Percentiles rank a stretch among this genome's conserved stretches.
These are phyloP conservation scores for Hypoxylon sp. DNA, from an alignment of 2,329 filamentous ascomycete genomes.

Conservation along the genomic window DNA sequence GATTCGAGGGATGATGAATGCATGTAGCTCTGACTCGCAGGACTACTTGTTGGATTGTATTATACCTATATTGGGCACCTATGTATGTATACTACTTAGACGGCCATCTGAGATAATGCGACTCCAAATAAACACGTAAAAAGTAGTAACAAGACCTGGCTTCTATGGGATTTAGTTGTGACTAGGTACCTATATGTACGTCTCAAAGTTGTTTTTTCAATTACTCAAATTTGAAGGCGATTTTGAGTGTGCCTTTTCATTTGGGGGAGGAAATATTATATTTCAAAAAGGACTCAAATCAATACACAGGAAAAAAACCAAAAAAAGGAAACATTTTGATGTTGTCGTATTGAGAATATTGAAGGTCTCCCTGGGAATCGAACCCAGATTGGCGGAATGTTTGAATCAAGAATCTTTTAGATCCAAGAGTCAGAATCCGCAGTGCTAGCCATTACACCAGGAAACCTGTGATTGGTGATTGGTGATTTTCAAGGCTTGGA, in stretches of 20 bases:
- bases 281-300: too few species aligned
- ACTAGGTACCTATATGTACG: too few species aligned
- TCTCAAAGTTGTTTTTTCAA: too few species aligned
- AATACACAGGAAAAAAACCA: background rate
- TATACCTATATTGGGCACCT: constrained; percentile 13
- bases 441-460: constrained; percentile 46
- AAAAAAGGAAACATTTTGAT: background rate
- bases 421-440: constrained; percentile 38
- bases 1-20: background rate
- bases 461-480: constrained; percentile 38
- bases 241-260: too few species aligned
- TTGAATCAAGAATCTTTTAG: background rate
- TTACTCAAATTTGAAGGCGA: too few species aligned
- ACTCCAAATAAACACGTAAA: constrained; percentile 11
- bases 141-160: background rate
- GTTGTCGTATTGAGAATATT: constrained; percentile 8
- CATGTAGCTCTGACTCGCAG: background rate
- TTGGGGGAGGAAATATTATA: too few species aligned
- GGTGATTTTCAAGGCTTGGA: background rate
- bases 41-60: constrained; percentile 22
- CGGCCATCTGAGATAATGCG: constrained; percentile 3
- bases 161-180: background rate
- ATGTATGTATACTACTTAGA: constrained; percentile 10
- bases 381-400: constrained; percentile 44
- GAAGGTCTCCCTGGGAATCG: constrained; percentile 45